Conservation (phyloP, 2,329 filamentous ascomycete species). For the Aureobasidium namibiae region DNA sequence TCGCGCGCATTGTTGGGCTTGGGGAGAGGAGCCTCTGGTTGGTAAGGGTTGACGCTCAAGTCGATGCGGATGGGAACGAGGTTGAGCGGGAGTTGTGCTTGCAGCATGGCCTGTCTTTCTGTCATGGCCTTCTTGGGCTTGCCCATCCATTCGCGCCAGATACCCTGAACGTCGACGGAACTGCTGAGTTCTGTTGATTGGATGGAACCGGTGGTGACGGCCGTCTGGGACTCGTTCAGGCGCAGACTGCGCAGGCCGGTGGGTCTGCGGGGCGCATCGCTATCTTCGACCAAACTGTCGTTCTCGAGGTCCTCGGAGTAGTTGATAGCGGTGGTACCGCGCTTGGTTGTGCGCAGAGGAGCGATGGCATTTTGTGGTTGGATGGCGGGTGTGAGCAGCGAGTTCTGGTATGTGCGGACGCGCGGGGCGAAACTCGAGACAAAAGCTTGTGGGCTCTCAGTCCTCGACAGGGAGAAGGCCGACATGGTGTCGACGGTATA, state of each 20-base stretch:
- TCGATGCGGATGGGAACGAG: conserved; percentile 95
- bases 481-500: conserved; percentile 22
- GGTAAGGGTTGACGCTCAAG: conserved; percentile 75
- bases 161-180: conserved; percentile 78
- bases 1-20: conserved; percentile 51
- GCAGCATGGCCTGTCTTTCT: conserved; percentile 53
- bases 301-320: conserved; percentile 96
- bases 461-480: conserved; percentile 23
- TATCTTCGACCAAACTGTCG: conserved; percentile 61
- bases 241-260: conserved; percentile 78
- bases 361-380: conserved; percentile 61
- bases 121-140: conserved; percentile 50
- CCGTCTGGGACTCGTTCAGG: conserved; percentile 56
- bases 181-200: conserved; percentile 71
- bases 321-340: conserved; percentile 92
- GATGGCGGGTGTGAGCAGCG: conserved; percentile 70
- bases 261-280: conserved; percentile 59
- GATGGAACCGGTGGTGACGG: conserved; percentile 59
- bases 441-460: conserved; percentile 70
- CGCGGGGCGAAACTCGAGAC: conserved; percentile 87
- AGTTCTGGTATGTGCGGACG: conserved; percentile 83
- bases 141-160: conserved; percentile 94
- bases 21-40: conserved; percentile 57
- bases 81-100: conserved; percentile 73
- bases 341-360: conserved; percentile 76